phyloP scores from a whole-genome alignment of 495 filamentous ascomycete species.

The Rhypophila decipiens region DNA sequence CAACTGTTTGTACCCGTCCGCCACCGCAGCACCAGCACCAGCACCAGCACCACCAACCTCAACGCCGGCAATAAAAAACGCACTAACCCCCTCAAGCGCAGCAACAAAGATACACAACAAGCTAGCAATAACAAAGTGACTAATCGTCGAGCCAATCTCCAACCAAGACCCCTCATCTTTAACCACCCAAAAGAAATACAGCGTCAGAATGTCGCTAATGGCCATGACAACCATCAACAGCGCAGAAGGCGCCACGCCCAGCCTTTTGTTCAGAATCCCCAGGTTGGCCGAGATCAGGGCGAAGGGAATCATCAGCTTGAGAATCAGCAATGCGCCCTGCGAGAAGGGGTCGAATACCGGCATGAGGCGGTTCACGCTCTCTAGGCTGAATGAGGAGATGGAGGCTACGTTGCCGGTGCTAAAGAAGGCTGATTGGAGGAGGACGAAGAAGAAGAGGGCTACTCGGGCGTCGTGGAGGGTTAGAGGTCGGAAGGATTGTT shows the following conservation, averaged over 20 bases:
- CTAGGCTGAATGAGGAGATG: constrained; percentile 88
- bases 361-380: constrained; percentile 84
- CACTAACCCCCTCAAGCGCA: constrained; percentile 77
- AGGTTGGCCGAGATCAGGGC: constrained; percentile 88
- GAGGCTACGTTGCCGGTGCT: constrained; percentile 95
- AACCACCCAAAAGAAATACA: constrained; percentile 98
- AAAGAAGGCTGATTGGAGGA: constrained; percentile 96
- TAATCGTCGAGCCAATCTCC: constrained; percentile 95
- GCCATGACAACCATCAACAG: constrained; percentile 95
- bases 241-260: constrained; percentile 75
- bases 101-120: constrained; percentile 86
- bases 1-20: too few species aligned
- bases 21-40: constrained; percentile 26
- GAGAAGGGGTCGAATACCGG: constrained; percentile 92
- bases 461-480: constrained; percentile 77
- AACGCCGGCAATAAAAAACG: constrained; percentile 74
- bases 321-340: constrained; percentile 77
- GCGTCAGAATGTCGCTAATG: constrained; percentile 82
- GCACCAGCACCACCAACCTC: constrained; percentile 48
- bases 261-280: constrained; percentile 79
- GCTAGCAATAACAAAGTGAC: constrained; percentile 88
- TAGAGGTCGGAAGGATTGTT: constrained; percentile 67
- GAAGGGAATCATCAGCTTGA: constrained; percentile 93
- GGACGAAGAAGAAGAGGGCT: constrained; percentile 87
- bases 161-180: constrained; percentile 94